Conservation (phyloP, 2,329 filamentous ascomycete genomes). For the Ceratocystis alfenasii region DNA sequence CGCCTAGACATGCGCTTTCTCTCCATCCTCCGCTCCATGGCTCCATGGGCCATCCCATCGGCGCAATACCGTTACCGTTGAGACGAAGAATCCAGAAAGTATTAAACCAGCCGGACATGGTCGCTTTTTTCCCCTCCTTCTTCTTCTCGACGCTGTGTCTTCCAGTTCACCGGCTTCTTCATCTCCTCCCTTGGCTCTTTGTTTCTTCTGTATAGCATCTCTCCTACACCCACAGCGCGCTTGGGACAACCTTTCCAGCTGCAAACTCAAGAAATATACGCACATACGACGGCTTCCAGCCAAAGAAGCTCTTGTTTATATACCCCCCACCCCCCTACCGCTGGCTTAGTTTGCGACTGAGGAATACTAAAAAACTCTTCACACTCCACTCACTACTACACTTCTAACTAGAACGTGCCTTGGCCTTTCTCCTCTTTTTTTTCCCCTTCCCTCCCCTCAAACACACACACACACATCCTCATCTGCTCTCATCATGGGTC, state of each 20-base stretch:
- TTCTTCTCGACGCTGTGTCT: neutral
- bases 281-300: neutral
- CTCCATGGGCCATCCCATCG: constrained; percentile 1
- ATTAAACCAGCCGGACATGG: neutral
- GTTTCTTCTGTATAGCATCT: no score
- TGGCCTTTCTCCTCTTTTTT: neutral
- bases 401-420: neutral
- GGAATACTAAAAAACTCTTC: constrained; percentile 7
- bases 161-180: neutral
- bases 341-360: neutral
- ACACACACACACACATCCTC: no score
- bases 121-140: neutral
- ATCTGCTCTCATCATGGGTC: constrained; percentile 30
- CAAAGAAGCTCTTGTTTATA: neutral
- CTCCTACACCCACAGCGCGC: no score
- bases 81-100: constrained; percentile 2
- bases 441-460: neutral
- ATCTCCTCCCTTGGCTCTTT: no score
- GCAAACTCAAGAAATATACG: no score
- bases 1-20: neutral
- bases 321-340: neutral
- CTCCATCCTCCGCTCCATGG: constrained; percentile 9
- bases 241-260: no score
- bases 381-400: neutral
- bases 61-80: neutral